These are phyloP conservation scores for Crithidia thermophila DNA, from an alignment of 208 protist species.

Conservation along the genomic window DNA sequence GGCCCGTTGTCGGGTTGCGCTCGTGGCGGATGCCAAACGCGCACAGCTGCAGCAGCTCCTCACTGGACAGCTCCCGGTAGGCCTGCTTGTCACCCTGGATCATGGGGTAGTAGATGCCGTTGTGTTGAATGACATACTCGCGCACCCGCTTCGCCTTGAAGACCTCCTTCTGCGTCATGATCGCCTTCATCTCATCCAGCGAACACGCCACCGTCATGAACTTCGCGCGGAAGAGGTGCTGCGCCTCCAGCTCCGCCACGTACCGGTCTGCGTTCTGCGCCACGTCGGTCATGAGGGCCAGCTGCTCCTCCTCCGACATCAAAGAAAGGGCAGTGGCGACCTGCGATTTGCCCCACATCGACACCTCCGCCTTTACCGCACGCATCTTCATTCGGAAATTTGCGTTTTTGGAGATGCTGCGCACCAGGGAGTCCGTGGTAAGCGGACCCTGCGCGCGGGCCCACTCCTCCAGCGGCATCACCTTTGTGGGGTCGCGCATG, in stretches of 20 bases:
- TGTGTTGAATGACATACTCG: slow-evolving; percentile 39
- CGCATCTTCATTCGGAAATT: slow-evolving; percentile 5
- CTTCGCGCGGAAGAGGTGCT: slow-evolving; percentile 52
- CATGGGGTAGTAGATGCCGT: slow-evolving; percentile 38
- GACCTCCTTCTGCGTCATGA: slow-evolving; percentile 35
- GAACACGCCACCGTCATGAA: slow-evolving; percentile 49
- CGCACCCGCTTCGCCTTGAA: slow-evolving; percentile 37
- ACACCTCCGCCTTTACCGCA: slow-evolving; percentile 6
- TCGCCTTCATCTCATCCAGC: slow-evolving; percentile 65
- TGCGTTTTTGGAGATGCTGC: neutral
- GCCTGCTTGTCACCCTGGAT: neutral
- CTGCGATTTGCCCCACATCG: neutral
- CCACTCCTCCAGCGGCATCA: slow-evolving; percentile 55
- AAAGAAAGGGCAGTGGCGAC: slow-evolving; percentile 36
- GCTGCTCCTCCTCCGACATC: slow-evolving; percentile 47
- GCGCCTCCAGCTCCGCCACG: slow-evolving; percentile 34
- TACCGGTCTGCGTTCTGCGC: slow-evolving; percentile 17
- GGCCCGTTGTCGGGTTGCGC: slow-evolving; percentile 35
- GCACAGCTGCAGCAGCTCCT: slow-evolving; percentile 50
- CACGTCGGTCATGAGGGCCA: slow-evolving; percentile 30
- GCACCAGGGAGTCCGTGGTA: slow-evolving; percentile 22
- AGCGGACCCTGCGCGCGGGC: slow-evolving; percentile 39
- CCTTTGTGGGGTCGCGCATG: slow-evolving; percentile 32
- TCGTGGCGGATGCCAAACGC: slow-evolving; percentile 50
- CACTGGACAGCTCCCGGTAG: slow-evolving; percentile 45